These are phyloP conservation scores for Apophysomyces elegans DNA, from an alignment of 371 early-diverging fungal species.

Conservation along the genomic window DNA sequence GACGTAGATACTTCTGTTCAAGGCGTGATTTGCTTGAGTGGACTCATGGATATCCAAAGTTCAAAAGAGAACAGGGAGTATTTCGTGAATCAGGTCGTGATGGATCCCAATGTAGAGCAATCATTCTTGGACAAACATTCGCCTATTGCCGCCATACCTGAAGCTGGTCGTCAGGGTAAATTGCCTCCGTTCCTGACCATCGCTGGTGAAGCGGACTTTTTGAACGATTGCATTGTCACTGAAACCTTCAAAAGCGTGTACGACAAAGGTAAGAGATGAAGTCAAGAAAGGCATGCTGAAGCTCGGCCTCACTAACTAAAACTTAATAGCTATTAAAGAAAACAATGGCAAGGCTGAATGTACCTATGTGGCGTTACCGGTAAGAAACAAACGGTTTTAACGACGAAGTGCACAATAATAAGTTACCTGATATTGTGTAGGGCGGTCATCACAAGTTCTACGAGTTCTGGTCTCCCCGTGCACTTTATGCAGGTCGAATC, in stretches of 20 bases:
- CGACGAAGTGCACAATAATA: background rate
- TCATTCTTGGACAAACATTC: conserved; percentile 54
- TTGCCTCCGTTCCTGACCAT: conserved; percentile 39
- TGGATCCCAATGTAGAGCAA: conserved; percentile 32
- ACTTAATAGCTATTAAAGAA: conserved; percentile 10
- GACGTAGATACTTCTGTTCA: conserved; percentile 67
- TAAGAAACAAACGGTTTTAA: conserved; percentile 13
- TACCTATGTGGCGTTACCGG: conserved; percentile 20
- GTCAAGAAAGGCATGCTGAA: too few species aligned
- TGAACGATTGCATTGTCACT: conserved; percentile 24
- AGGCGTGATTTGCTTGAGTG: conserved; percentile 56
- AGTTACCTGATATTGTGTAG: conserved; percentile 5
- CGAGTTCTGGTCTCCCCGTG: conserved; percentile 45
- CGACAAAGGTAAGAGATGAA: conserved; percentile 31
- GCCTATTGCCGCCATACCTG: conserved; percentile 30
- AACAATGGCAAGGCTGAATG: conserved; percentile 18
- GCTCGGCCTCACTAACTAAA: background rate
- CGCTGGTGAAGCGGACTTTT: conserved; percentile 35
- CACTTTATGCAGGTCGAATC: conserved; percentile 30
- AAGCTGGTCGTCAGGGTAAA: conserved; percentile 19
- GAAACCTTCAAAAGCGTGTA: conserved; percentile 31
- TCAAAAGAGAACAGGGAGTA: conserved; percentile 22
- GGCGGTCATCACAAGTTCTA: conserved; percentile 43
- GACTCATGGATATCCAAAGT: conserved; percentile 43
- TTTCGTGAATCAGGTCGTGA: conserved; percentile 45